These are phyloP conservation scores for Russula brevipes DNA, from an alignment of 768 basidiomycete species.

Conservation along the genomic window DNA sequence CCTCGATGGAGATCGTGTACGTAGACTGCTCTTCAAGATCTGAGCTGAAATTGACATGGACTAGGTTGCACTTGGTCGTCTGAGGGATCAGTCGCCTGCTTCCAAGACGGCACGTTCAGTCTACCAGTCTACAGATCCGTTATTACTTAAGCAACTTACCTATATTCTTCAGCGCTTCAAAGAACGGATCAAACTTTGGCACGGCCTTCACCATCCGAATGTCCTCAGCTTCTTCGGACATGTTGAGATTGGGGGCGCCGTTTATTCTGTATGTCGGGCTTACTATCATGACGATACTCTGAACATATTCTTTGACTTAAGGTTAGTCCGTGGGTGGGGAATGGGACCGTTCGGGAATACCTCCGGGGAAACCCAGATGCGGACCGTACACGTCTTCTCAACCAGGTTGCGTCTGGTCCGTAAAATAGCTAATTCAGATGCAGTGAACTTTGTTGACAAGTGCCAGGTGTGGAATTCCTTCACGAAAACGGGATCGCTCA, in stretches of 20 bases:
- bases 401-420: constrained; percentile 37
- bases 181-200: constrained; percentile 41
- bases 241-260: constrained; percentile 30
- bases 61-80: constrained; percentile 15
- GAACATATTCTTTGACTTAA: constrained; percentile 19
- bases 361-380: constrained; percentile 32
- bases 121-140: background rate
- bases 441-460: constrained; percentile 12
- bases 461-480: constrained; percentile 15
- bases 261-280: constrained; percentile 18
- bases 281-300: background rate
- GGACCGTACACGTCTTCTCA: constrained; percentile 38
- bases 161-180: constrained; percentile 36
- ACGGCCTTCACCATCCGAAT: constrained; percentile 39
- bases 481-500: constrained; percentile 23
- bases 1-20: constrained; percentile 33
- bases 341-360: constrained; percentile 38
- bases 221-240: constrained; percentile 38
- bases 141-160: too few species aligned
- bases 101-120: constrained; percentile 9
- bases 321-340: constrained; percentile 46
- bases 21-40: constrained; percentile 26
- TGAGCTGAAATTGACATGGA: background rate
- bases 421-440: background rate
- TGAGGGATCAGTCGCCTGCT: constrained; percentile 9